A percentile compares a stretch with the other conserved stretches of the same genome.
Evolutionary conservation across 306 rosid genomes (phyloP).

Genomic region (Gleditsia sinensis): DNA sequence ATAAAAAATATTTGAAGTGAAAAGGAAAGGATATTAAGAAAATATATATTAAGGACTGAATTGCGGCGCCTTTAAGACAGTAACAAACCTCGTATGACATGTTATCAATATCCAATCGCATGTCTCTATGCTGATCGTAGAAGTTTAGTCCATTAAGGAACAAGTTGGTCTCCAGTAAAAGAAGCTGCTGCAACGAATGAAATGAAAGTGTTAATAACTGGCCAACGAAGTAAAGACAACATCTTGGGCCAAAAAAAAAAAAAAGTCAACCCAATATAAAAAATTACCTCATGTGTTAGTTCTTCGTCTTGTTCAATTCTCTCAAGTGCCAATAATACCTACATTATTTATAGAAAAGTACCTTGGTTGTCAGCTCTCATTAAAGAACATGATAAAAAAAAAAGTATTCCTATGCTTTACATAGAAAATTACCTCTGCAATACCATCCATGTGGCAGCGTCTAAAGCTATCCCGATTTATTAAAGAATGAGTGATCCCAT

Average conservation of each 20-base stretch:
- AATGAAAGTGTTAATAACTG: conserved; percentile 30
- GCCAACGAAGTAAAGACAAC: too few relatives aligned
- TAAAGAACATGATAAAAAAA: background rate
- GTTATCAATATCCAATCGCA: conserved; percentile 97
- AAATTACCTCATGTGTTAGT: conserved; percentile 83
- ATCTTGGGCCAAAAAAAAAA: too few relatives aligned
- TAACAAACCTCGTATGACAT: conserved; percentile 96
- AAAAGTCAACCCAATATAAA: conserved; percentile 6
- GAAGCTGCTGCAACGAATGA: conserved; percentile 71
- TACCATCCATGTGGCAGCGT: conserved; percentile 78
- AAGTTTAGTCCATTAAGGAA: conserved; percentile 75
- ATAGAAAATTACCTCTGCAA: conserved; percentile 74
- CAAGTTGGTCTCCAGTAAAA: conserved; percentile 79
- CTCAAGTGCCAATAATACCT: conserved; percentile 91
- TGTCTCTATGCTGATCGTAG: conserved; percentile 92
- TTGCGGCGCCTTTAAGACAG: conserved; percentile 17
- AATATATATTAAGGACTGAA: conserved; percentile 27
- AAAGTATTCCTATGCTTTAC: background rate
- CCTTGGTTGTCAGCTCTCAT: conserved; percentile 7
- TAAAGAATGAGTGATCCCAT: conserved; percentile 57
- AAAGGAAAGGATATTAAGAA: conserved; percentile 18
- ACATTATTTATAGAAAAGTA: conserved; percentile 25
- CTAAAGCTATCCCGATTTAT: conserved; percentile 60
- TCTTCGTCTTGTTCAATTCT: conserved; percentile 97
- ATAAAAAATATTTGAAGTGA: conserved; percentile 7